Conservation (phyloP, 2,329 filamentous ascomycete species). For the Davidsoniella eucalypti region DNA sequence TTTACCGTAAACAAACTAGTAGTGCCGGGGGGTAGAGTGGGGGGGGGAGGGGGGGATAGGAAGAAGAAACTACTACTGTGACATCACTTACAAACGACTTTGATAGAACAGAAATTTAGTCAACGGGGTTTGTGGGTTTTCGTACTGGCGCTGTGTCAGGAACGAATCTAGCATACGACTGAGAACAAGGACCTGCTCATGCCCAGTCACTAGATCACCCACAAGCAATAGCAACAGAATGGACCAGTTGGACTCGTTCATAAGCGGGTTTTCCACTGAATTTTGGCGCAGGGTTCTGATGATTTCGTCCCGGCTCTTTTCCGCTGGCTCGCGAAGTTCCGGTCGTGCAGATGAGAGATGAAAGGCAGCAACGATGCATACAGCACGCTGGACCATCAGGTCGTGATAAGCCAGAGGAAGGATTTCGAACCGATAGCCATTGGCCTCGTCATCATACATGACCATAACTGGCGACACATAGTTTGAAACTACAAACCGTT, state of each 20-base stretch:
- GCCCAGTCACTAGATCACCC: constrained; percentile 1
- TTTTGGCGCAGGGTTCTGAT: constrained; percentile 1
- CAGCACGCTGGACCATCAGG: neutral
- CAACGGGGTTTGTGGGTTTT: neutral
- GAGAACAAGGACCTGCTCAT: constrained; percentile 5
- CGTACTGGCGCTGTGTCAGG: neutral
- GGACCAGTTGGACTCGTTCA: constrained; percentile 4
- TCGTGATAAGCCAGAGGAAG: constrained; percentile 4
- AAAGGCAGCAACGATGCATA: constrained; percentile 3
- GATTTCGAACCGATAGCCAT: constrained; percentile 4
- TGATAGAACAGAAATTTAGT: constrained; percentile 6
- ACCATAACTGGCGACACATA: constrained; percentile 4
- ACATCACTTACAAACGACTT: constrained; percentile 1
- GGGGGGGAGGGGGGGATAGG: too few species aligned
- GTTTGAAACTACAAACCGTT: constrained; percentile 1
- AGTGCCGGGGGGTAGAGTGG: too few species aligned
- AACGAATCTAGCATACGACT: constrained; percentile 4
- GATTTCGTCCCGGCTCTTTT: constrained; percentile 3
- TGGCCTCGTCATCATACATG: constrained; percentile 7
- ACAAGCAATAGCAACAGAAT: constrained; percentile 2
- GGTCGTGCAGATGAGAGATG: constrained; percentile 1
- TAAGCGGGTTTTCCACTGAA: neutral
- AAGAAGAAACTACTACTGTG: neutral
- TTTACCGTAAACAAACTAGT: too few species aligned
- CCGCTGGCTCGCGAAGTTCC: constrained; percentile 1